phyloP scores from a whole-genome alignment of 495 filamentous ascomycete genomes.

The Penicillium paxilli region DNA sequence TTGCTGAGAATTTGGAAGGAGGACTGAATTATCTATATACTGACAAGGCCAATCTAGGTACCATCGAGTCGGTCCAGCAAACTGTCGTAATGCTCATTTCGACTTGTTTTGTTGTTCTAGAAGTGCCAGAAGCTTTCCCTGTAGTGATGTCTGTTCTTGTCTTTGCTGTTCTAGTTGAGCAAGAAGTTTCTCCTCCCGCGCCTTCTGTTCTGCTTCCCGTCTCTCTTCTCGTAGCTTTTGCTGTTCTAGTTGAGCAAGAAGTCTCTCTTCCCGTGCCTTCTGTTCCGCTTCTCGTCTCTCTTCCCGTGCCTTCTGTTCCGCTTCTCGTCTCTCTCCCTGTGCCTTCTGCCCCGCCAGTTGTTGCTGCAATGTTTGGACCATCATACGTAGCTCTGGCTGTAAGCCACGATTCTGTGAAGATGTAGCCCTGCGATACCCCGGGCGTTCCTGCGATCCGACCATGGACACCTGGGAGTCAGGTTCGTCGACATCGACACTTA shows the following conservation, averaged over 20 bases:
- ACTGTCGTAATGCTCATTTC: neutral
- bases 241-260: too few species aligned
- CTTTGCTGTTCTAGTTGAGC: constrained; percentile 1
- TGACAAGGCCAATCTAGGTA: too few species aligned
- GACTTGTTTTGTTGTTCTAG: neutral
- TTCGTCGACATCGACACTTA: neutral
- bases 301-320: constrained; percentile 6
- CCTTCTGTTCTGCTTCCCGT: constrained; percentile 2
- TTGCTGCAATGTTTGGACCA: constrained; percentile 5
- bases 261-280: neutral
- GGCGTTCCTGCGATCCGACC: constrained; percentile 6
- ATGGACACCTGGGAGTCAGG: constrained; percentile 3
- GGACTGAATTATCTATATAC: too few species aligned
- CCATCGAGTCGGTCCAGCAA: too few species aligned
- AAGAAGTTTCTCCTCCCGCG: neutral
- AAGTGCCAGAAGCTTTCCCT: neutral
- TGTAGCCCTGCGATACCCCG: constrained; percentile 1
- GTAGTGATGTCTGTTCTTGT: neutral
- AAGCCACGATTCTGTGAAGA: constrained; percentile 7
- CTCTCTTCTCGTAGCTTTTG: constrained; percentile 2
- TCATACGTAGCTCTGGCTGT: constrained; percentile 5
- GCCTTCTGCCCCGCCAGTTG: constrained; percentile 4
- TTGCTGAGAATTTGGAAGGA: too few species aligned
- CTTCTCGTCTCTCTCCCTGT: constrained; percentile 3
- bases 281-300: constrained; percentile 2